Conservation (phyloP, 257 asterid genomes). For the Solanum dulcamara region DNA sequence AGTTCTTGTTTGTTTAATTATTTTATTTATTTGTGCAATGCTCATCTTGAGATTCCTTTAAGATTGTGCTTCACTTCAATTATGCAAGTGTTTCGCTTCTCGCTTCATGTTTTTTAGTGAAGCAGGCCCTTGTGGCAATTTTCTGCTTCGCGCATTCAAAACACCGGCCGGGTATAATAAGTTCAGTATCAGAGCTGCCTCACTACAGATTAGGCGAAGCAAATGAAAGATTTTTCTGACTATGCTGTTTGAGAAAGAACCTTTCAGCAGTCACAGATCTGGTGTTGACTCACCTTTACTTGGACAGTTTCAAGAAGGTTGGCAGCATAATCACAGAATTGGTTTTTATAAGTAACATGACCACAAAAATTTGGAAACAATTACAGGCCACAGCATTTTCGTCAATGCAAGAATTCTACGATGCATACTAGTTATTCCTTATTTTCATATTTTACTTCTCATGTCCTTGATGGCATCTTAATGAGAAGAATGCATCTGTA, state of each 20-base stretch:
- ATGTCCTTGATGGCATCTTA: not conserved
- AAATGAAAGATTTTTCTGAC: not conserved
- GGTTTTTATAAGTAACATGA: not conserved
- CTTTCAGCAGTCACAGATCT: not conserved
- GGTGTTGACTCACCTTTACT: not conserved
- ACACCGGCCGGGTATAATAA: not conserved
- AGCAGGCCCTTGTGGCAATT: not conserved
- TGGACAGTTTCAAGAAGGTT: not conserved
- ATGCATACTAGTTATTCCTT: not conserved
- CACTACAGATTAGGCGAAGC: not conserved
- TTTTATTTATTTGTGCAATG: not conserved
- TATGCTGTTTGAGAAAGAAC: not conserved
- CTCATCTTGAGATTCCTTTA: not conserved
- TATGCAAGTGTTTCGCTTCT: not conserved
- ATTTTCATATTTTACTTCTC: not conserved
- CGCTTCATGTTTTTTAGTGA: not conserved
- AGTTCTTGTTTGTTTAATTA: not conserved
- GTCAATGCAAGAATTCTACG: not conserved
- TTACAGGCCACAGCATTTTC: not conserved
- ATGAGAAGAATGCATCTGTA: not conserved
- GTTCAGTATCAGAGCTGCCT: not conserved
- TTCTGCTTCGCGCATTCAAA: not conserved
- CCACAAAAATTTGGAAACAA: not conserved
- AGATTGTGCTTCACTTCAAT: not conserved
- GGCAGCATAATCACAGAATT: not conserved